A percentile compares a stretch with the other conserved stretches of the same genome.
These are phyloP conservation scores for Bolboschoenoplectus hybrid DNA, from an alignment of 202 grass and related monocot genomes.

Conservation along the genomic window DNA sequence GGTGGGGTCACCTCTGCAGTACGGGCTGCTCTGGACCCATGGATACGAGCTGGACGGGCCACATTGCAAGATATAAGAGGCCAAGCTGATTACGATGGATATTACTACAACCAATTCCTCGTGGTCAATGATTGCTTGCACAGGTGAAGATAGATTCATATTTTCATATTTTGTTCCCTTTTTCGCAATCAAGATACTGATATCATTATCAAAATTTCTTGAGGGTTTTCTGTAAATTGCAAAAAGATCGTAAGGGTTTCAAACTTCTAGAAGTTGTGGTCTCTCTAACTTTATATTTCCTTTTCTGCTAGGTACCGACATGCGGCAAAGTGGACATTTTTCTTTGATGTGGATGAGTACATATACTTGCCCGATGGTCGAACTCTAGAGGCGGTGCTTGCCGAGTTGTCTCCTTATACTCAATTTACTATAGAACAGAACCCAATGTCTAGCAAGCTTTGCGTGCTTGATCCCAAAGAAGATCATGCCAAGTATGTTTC, in stretches of 20 bases:
- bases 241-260: background rate
- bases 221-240: background rate
- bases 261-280: background rate
- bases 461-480: constrained; percentile 50
- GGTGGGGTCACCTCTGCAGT: constrained; percentile 63
- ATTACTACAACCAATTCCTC: constrained; percentile 93
- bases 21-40: constrained; percentile 62
- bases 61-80: constrained; percentile 90
- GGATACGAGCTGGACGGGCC: constrained; percentile 74
- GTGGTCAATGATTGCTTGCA: constrained; percentile 93
- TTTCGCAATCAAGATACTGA: background rate
- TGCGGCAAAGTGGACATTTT: constrained; percentile 88
- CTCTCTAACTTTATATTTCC: background rate
- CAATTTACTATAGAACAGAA: constrained; percentile 99
- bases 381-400: constrained; percentile 55
- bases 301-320: constrained; percentile 50
- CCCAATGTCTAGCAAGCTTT: constrained; percentile 86
- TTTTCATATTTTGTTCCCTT: background rate
- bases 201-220: background rate
- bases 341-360: constrained; percentile 98
- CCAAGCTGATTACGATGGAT: constrained; percentile 70
- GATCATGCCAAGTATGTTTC: constrained; percentile 59
- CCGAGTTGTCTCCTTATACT: constrained; percentile 66
- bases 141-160: constrained; percentile 18
- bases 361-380: constrained; percentile 72